Conservation (phyloP, 2,329 filamentous ascomycete genomes). For the Microcera coccophila region DNA sequence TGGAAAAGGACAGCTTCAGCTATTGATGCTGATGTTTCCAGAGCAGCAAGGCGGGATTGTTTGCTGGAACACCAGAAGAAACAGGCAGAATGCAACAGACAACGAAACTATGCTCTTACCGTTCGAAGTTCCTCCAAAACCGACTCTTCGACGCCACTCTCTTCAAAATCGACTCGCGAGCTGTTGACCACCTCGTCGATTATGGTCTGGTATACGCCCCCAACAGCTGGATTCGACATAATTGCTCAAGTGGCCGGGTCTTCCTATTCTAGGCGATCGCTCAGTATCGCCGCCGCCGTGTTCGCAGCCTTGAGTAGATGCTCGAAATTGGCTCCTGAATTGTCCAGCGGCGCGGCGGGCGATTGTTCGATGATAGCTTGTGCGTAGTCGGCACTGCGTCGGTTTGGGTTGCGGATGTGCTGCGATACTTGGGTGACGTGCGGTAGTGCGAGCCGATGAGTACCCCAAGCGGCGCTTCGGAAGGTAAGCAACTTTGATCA, state of each 20-base stretch:
- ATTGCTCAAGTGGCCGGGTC: constrained; percentile 17
- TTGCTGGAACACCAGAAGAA: no score
- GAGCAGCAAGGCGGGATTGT: no score
- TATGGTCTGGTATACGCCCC: constrained; percentile 73
- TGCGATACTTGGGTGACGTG: background rate
- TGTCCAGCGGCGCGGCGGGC: no score
- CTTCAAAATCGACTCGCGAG: constrained; percentile 93
- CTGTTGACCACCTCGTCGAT: constrained; percentile 85
- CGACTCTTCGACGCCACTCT: constrained; percentile 83
- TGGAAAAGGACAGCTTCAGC: no score
- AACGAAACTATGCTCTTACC: constrained; percentile 58
- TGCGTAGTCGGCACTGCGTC: background rate
- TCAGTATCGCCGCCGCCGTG: constrained; percentile 4
- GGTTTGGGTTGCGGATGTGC: background rate
- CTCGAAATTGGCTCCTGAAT: background rate
- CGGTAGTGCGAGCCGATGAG: no score
- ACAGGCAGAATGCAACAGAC: constrained; percentile 4
- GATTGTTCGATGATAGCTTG: no score
- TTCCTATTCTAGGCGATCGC: constrained; percentile 1
- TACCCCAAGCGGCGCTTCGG: no score
- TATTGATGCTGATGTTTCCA: no score
- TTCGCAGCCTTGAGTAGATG: constrained; percentile 4
- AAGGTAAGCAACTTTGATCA: no score
- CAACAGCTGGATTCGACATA: constrained; percentile 62
- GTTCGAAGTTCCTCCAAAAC: constrained; percentile 82